Conservation (phyloP, 31 red algal species). For the Pterothamnion heteromorphum region DNA sequence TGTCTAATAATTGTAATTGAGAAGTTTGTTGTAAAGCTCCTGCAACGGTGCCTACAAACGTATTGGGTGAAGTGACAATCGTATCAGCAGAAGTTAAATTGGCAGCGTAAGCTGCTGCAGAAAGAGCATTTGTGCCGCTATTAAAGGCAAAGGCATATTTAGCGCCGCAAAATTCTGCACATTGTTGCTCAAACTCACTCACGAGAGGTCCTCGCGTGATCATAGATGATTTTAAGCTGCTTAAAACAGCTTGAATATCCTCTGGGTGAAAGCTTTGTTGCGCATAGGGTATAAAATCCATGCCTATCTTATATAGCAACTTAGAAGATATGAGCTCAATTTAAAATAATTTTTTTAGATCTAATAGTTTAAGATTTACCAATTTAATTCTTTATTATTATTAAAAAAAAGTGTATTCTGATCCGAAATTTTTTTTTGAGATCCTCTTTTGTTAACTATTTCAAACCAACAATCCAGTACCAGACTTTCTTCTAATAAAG, state of each 20-base stretch:
- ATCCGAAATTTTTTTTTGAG: too few species aligned
- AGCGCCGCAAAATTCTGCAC: background rate
- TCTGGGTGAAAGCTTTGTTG: background rate
- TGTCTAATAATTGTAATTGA: background rate
- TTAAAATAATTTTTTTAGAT: too few species aligned
- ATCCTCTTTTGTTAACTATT: too few species aligned
- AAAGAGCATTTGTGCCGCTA: conserved; percentile 2
- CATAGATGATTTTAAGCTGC: background rate
- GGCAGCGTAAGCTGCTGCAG: background rate
- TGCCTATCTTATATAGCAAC: too few species aligned
- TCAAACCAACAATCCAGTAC: too few species aligned
- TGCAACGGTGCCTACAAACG: conserved; percentile 16
- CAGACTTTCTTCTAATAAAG: too few species aligned
- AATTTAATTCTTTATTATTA: too few species aligned
- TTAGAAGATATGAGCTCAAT: too few species aligned
- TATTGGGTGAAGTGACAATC: background rate
- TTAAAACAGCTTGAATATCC: background rate
- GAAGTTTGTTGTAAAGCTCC: background rate
- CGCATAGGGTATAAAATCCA: background rate
- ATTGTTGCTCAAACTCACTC: background rate
- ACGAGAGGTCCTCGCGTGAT: background rate
- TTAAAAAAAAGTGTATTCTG: too few species aligned
- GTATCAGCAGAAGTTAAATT: background rate
- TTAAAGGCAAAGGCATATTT: conserved; percentile 8
- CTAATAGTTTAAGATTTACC: too few species aligned